Evolutionary conservation across 139 green algal species (phyloP), one percentile per base, ranked within the genome.

Genomic region (Chlorella sorokiniana): DNA sequence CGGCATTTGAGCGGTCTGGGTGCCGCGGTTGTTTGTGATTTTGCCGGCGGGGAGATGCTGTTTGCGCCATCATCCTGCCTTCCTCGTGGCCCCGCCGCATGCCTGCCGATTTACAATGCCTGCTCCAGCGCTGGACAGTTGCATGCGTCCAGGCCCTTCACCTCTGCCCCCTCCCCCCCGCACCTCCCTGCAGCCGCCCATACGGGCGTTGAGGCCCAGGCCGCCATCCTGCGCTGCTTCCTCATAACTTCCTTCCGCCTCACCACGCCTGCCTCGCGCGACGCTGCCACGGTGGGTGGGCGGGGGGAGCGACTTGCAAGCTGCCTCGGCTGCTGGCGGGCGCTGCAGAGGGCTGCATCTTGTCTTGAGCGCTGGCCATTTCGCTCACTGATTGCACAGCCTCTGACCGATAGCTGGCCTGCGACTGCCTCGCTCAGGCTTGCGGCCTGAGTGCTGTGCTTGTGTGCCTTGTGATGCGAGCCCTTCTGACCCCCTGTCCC

Each of bases 141-240:
- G n/a, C n/a, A n/a, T n/a, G 70, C 82, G 16, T 61, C 70, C 0
- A 40, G 83, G 35, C 86, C 89, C 73, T 89, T 91, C 69, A 79
- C 37, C 89, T 87, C 29, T 84, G 73, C 35, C 40, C 35, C 22
- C 72, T 90, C 16, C 74, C 23, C 9, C 69, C 67, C 78, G 3
- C 33, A 44, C 18, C 48, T n/a, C 37, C 64, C 38, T 56, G 65
- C 81, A 80, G 76, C 78, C 48, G 78, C 78, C 4, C 77, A 86
- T 59, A 77, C 84, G 6, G 65, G 63, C 2, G 29, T 38, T 51
- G 76, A 85, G 1, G 76, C 78, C 7, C 84, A 88, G 75, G 35
- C 52, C 1, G 33, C 8, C 41, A 81, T 88, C 59, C 68, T 76
- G 61, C 67, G 67, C 29, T 77, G 52, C 61, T 62, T 64, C 45